Evolutionary conservation across 2,329 filamentous ascomycete species (phyloP).

Genomic region (Lasiodiplodia sp.): DNA sequence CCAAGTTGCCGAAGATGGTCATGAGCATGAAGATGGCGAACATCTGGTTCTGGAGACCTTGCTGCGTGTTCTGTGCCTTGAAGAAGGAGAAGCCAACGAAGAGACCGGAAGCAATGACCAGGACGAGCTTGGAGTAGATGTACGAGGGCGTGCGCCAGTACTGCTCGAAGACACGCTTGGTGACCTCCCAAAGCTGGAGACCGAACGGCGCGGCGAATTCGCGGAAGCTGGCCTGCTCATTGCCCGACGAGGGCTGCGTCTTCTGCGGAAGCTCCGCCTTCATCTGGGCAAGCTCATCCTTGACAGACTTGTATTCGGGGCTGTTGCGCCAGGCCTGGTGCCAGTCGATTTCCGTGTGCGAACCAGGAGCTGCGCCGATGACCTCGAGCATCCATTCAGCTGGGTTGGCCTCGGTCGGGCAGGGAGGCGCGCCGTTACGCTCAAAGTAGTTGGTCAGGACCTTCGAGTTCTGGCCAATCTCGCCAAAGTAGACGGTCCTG

Average conservation of each 20-base stretch:
- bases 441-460: slow-evolving; percentile 76
- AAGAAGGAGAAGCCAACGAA: slow-evolving; percentile 83
- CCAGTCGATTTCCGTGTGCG: slow-evolving; percentile 60
- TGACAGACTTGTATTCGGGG: slow-evolving; percentile 53
- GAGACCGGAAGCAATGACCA: slow-evolving; percentile 70
- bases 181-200: slow-evolving; percentile 71
- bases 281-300: slow-evolving; percentile 56
- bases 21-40: slow-evolving; percentile 80
- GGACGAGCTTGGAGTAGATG: slow-evolving; percentile 80
- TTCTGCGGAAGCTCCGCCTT: slow-evolving; percentile 48
- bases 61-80: slow-evolving; percentile 70
- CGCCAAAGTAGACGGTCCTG: slow-evolving; percentile 77
- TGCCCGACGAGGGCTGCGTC: slow-evolving; percentile 45
- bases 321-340: slow-evolving; percentile 57
- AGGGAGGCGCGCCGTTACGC: slow-evolving; percentile 70
- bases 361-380: slow-evolving; percentile 60
- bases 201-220: slow-evolving; percentile 83
- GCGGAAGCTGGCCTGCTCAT: slow-evolving; percentile 65
- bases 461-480: slow-evolving; percentile 72
- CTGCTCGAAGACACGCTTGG: slow-evolving; percentile 81
- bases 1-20: slow-evolving; percentile 77
- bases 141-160: slow-evolving; percentile 92
- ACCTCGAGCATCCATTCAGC: slow-evolving; percentile 79
- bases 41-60: slow-evolving; percentile 82
- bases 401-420: slow-evolving; percentile 75